Conservation (phyloP, 2,329 filamentous ascomycete genomes). For the Daldinia sp. region DNA sequence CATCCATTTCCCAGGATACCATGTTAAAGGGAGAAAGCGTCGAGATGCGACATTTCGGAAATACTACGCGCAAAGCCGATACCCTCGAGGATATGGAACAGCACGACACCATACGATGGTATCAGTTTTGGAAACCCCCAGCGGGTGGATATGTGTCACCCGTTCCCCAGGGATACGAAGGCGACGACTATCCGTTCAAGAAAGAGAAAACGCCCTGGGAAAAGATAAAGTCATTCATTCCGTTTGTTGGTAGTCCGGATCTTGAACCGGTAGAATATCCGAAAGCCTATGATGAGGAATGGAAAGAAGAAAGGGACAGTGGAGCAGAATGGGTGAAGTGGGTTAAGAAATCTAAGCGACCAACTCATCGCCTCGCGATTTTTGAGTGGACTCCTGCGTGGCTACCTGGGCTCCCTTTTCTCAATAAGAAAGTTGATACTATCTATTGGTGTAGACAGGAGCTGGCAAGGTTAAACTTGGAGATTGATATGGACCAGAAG, state of each 20-base stretch:
- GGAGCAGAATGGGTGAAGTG: conserved; percentile 83
- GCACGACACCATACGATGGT: conserved; percentile 60
- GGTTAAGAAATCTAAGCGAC: conserved; percentile 80
- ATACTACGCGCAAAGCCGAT: conserved; percentile 61
- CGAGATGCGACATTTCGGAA: conserved; percentile 50
- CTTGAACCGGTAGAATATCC: conserved; percentile 65
- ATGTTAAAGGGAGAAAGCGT: conserved; percentile 48
- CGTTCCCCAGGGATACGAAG: conserved; percentile 64
- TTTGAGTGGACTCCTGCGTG: conserved; percentile 66
- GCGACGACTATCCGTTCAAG: conserved; percentile 54
- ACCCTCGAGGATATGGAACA: conserved; percentile 60
- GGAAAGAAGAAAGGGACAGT: conserved; percentile 63
- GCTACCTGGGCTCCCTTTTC: conserved; percentile 79
- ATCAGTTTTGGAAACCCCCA: conserved; percentile 72
- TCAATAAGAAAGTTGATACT: conserved; percentile 92
- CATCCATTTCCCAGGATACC: conserved; percentile 51
- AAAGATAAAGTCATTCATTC: conserved; percentile 58
- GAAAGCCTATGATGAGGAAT: conserved; percentile 67
- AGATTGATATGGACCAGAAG: conserved; percentile 90
- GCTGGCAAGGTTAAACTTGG: conserved; percentile 84
- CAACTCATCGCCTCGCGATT: conserved; percentile 78
- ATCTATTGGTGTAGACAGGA: conserved; percentile 92
- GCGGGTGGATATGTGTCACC: conserved; percentile 68
- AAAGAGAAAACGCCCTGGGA: conserved; percentile 60
- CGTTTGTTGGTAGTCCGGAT: conserved; percentile 57